Conservation (phyloP, 371 early-diverging fungal genomes). For the Mucor lusitanicus region DNA sequence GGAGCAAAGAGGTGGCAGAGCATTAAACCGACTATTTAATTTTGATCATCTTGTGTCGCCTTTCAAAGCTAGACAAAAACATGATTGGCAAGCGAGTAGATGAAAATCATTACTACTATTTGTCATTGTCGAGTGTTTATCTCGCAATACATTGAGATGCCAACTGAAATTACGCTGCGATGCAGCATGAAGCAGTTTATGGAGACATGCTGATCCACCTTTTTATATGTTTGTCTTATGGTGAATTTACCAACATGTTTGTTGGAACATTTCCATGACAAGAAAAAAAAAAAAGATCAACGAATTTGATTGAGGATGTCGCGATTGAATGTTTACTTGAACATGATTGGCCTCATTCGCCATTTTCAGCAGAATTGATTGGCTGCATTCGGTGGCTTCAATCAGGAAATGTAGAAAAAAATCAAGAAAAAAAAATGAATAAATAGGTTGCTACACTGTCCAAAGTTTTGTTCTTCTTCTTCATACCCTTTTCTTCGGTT, state of each 20-base stretch:
- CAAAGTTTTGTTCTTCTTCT: not conserved
- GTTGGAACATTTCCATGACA: not conserved
- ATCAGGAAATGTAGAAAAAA: slow-evolving; percentile 7
- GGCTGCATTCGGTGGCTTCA: slow-evolving; percentile 18
- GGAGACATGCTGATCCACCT: not conserved
- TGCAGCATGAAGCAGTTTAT: not conserved
- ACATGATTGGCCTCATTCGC: slow-evolving; percentile 18
- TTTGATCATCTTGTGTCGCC: slow-evolving; percentile 8
- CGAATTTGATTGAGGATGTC: slow-evolving; percentile 23
- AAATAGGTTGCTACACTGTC: not conserved
- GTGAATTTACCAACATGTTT: not conserved
- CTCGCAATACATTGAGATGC: not conserved
- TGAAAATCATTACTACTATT: not conserved
- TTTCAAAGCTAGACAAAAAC: slow-evolving; percentile 1
- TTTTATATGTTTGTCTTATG: not conserved
- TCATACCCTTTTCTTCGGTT: slow-evolving; percentile 10
- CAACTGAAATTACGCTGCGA: not conserved
- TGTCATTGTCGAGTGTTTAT: not conserved
- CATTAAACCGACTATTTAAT: not conserved
- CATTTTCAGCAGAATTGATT: slow-evolving; percentile 8
- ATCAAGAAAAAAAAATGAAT: slow-evolving; percentile 5
- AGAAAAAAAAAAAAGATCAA: slow-evolving; percentile 13
- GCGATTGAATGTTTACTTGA: slow-evolving; percentile 13
- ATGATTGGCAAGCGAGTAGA: not conserved
- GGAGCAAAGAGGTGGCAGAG: not conserved